Conservation (phyloP, 1,284 basidiomycete genomes). For the Macrocystidia cucumis region DNA sequence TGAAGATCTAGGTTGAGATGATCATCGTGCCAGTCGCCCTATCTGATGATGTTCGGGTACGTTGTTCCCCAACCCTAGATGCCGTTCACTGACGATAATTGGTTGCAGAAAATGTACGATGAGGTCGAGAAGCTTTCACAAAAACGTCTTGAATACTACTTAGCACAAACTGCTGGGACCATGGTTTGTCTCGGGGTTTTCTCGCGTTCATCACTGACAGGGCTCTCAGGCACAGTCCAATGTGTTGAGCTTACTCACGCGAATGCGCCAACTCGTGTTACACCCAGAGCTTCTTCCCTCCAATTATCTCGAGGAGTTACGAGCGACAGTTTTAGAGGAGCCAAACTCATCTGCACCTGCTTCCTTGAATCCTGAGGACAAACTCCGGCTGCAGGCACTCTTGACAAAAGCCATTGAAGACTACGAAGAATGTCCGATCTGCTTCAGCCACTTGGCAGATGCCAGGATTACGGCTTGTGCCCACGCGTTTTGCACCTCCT, state of each 20-base stretch:
- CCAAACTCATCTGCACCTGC: conserved; percentile 19
- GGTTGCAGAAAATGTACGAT: conserved; percentile 60
- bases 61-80: conserved; percentile 9
- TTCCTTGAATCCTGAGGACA: conserved; percentile 41
- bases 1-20: conserved; percentile 52
- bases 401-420: conserved; percentile 72
- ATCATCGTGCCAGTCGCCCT: conserved; percentile 67
- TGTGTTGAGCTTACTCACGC: conserved; percentile 77
- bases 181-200: conserved; percentile 22
- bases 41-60: conserved; percentile 57
- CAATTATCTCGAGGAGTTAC: conserved; percentile 69
- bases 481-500: conserved; percentile 72
- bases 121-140: conserved; percentile 60
- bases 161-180: conserved; percentile 35
- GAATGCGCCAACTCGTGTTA: conserved; percentile 80
- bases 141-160: conserved; percentile 50
- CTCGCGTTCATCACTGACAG: conserved; percentile 1
- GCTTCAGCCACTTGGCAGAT: conserved; percentile 57
- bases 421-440: conserved; percentile 80
- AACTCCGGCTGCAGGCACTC: conserved; percentile 48
- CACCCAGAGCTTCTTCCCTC: conserved; percentile 74
- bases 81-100: neutral
- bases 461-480: conserved; percentile 76
- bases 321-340: conserved; percentile 26
- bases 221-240: conserved; percentile 52